phyloP scores from a whole-genome alignment of 257 asterid genomes.

The Ajuga chamaepitys region DNA sequence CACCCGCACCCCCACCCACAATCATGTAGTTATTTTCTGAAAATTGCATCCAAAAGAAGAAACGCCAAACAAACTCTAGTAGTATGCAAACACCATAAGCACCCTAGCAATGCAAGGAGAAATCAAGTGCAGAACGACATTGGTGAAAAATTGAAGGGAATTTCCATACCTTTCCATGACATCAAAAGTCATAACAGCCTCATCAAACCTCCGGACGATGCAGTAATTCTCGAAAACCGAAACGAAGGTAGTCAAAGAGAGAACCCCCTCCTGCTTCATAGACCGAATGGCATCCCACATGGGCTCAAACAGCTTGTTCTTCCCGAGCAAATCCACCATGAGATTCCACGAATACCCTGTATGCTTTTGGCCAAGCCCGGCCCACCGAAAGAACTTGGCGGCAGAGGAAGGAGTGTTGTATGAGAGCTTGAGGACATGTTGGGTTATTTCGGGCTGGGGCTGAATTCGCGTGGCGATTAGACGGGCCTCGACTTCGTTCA shows the following conservation, averaged over 20 bases:
- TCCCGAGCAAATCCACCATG: conserved; percentile 71
- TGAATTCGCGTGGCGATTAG: conserved; percentile 32
- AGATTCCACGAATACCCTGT: conserved; percentile 53
- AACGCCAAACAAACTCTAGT: neutral
- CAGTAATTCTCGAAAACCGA: conserved; percentile 62
- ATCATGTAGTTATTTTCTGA: neutral
- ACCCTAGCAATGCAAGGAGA: neutral
- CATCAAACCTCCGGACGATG: conserved; percentile 44
- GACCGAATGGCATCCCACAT: conserved; percentile 85
- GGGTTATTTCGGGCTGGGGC: conserved; percentile 48
- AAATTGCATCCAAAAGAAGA: neutral
- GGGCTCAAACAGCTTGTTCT: conserved; percentile 54
- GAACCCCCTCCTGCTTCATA: conserved; percentile 57
- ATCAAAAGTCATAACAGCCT: conserved; percentile 61
- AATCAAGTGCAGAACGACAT: neutral
- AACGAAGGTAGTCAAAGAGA: conserved; percentile 53
- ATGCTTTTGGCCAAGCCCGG: conserved; percentile 40
- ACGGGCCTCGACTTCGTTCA: conserved; percentile 40
- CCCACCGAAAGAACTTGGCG: conserved; percentile 64
- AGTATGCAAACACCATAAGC: neutral
- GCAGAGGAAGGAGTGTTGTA: conserved; percentile 48
- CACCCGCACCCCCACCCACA: neutral
- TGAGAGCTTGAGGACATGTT: conserved; percentile 45
- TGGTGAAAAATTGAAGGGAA: neutral
- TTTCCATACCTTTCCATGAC: conserved; percentile 50